These are phyloP conservation scores for Xylaria sp. DNA, from an alignment of 2,329 filamentous ascomycete genomes.

Conservation along the genomic window DNA sequence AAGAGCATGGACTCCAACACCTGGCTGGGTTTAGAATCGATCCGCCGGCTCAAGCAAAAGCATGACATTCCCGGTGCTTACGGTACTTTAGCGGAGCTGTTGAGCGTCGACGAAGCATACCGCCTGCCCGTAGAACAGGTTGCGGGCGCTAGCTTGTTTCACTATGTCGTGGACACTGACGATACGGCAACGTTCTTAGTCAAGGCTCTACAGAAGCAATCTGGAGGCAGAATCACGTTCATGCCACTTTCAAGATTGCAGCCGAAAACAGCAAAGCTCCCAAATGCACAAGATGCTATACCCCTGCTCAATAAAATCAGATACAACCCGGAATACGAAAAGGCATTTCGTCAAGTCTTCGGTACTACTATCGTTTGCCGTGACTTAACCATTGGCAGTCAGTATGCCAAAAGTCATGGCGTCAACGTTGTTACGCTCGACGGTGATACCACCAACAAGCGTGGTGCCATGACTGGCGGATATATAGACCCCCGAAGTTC, in stretches of 20 bases:
- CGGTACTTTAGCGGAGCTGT: slow-evolving; percentile 91
- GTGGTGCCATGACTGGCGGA: slow-evolving; percentile 93
- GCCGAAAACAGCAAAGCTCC: slow-evolving; percentile 77
- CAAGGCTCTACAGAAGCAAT: slow-evolving; percentile 80
- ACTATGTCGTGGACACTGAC: slow-evolving; percentile 94
- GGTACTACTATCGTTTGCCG: slow-evolving; percentile 95
- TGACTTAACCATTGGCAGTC: slow-evolving; percentile 84
- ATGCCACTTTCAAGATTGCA: slow-evolving; percentile 89
- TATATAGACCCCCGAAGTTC: slow-evolving; percentile 89
- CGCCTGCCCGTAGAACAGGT: slow-evolving; percentile 92
- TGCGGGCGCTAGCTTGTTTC: slow-evolving; percentile 91
- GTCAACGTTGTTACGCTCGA: slow-evolving; percentile 94
- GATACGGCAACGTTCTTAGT: slow-evolving; percentile 85
- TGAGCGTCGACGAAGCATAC: slow-evolving; percentile 86
- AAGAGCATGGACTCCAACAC: slow-evolving; percentile 92
- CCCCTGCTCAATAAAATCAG: slow-evolving; percentile 86
- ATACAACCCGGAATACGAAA: slow-evolving; percentile 81
- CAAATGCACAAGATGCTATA: slow-evolving; percentile 86
- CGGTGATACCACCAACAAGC: slow-evolving; percentile 93
- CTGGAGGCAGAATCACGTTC: slow-evolving; percentile 89
- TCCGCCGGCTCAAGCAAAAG: slow-evolving; percentile 83
- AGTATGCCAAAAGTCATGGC: slow-evolving; percentile 91
- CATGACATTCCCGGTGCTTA: slow-evolving; percentile 86
- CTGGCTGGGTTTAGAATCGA: slow-evolving; percentile 84
- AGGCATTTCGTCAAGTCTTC: slow-evolving; percentile 93